A percentile compares a stretch with the other conserved stretches of the same genome.
These are phyloP conservation scores for Aureobasidium sp. DNA, from an alignment of 2,329 filamentous ascomycete species.

Conservation along the genomic window DNA sequence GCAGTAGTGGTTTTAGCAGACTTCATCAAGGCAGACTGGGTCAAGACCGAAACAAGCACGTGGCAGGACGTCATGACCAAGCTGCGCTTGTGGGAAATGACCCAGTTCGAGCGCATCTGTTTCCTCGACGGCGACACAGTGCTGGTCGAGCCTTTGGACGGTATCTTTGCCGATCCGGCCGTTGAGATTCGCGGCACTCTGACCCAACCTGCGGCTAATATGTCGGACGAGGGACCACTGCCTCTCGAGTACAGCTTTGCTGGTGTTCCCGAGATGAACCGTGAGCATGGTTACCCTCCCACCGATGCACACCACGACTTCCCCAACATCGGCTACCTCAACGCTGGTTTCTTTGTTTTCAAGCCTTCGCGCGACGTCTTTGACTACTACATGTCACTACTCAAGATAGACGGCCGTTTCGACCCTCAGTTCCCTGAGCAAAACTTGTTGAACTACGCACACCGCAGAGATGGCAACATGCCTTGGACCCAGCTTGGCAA, in stretches of 20 bases:
- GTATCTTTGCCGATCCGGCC: slow-evolving; percentile 30
- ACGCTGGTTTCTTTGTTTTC: slow-evolving; percentile 31
- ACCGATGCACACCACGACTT: slow-evolving; percentile 22
- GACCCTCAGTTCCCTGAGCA: slow-evolving; percentile 30
- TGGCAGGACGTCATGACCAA: slow-evolving; percentile 35
- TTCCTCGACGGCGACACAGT: slow-evolving; percentile 32
- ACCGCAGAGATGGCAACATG: slow-evolving; percentile 33
- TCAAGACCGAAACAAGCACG: slow-evolving; percentile 22
- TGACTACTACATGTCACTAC: slow-evolving; percentile 27
- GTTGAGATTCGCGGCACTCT: slow-evolving; percentile 21
- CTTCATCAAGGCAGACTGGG: slow-evolving; percentile 28
- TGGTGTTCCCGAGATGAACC: slow-evolving; percentile 25
- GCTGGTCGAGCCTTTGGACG: slow-evolving; percentile 25
- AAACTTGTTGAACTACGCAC: slow-evolving; percentile 32
- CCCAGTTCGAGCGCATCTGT: slow-evolving; percentile 30
- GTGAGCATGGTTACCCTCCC: slow-evolving; percentile 28
- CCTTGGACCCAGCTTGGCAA: slow-evolving; percentile 33
- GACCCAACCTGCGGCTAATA: slow-evolving; percentile 19
- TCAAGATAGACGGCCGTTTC: slow-evolving; percentile 26
- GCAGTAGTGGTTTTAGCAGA: slow-evolving; percentile 23
- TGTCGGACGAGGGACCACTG: slow-evolving; percentile 24
- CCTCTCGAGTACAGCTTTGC: slow-evolving; percentile 30
- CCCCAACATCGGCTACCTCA: slow-evolving; percentile 25
- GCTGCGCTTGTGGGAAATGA: slow-evolving; percentile 33
- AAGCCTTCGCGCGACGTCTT: slow-evolving; percentile 24